Base-by-base conservation (phyloP, 1,284 basidiomycete genomes). In the Moesziomyces globuligerus region DNA sequence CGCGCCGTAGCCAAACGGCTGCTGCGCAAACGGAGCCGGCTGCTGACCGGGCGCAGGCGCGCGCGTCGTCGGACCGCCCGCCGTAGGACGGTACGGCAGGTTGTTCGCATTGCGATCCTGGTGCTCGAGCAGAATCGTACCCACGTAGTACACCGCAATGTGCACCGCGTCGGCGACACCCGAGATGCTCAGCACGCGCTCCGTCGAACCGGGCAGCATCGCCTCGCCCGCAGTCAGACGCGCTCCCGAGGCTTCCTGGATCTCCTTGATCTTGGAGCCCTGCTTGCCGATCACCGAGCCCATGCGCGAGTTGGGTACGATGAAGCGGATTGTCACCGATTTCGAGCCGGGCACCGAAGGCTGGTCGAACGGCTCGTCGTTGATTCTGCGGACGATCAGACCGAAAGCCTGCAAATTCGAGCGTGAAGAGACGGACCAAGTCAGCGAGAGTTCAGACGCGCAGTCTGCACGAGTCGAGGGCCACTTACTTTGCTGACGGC, bases 101-200 rank as follows among this genome's bases (percentile, higher is more conserved):
- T 84, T 83, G 55, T 76, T 74, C 37, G 76, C 64, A 32, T 76
- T 74, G 17, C 79, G 65, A 78, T 95, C 93, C 83, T 94, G 91
- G 43, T 93, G 93, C 83, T 97, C 94, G 72, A 97, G 90, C 59
- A 98, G 88, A 74, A 97, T 96, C 71, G 93, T 95, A 49, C 94
- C 94, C 62, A 98, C 94, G 83, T 98, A 98, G 85, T 97, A 98
- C 7, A 96, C 97, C 26, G 96, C 96, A 72, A 99, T 99, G 84
- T 99, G 96, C 57, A 99, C 94, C 18, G 96, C 96, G 83, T 99
- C 96, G n/a, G 96, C 96, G 39, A 99, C 96, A 53, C 96, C 96
- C 34, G 94, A 94, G 44, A 98, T 94, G 72, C 93, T 96, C 56
- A 99, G 86, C 23, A 98, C 93, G 11, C 72, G 70, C 45, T 99